phyloP scores from a whole-genome alignment of 768 basidiomycete species.

The Kwoniella shandongensis region DNA sequence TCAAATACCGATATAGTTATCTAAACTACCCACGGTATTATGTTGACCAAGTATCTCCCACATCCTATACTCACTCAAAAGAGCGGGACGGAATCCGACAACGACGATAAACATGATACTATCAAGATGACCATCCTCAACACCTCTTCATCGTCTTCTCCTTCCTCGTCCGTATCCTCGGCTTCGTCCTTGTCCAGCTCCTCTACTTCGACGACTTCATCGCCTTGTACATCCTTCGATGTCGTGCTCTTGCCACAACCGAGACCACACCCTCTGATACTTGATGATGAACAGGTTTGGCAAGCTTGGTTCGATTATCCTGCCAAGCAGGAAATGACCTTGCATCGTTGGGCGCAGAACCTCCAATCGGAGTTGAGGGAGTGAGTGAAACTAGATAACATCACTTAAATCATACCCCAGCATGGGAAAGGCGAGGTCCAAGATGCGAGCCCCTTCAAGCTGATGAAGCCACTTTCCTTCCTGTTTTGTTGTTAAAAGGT shows the following conservation, averaged over 20 bases:
- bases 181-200: neutral
- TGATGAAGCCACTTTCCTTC: neutral
- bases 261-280: neutral
- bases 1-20: too few relatives aligned
- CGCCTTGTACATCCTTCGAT: too few relatives aligned
- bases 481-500: neutral
- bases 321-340: constrained; percentile 5
- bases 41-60: too few relatives aligned
- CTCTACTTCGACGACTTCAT: neutral
- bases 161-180: neutral
- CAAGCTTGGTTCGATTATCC: constrained; percentile 17
- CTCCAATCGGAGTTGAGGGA: constrained; percentile 3
- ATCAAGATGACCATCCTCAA: neutral
- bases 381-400: neutral
- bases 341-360: constrained; percentile 17
- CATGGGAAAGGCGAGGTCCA: too few relatives aligned
- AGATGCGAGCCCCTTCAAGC: neutral
- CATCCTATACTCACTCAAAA: too few relatives aligned
- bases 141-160: neutral
- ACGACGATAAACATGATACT: too few relatives aligned
- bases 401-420: neutral
- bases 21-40: too few relatives aligned
- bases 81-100: too few relatives aligned
- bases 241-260: neutral
- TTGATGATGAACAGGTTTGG: constrained; percentile 12